Percentiles rank a stretch among this genome's conserved stretches.
Evolutionary conservation across 805 yeast species (phyloP).

Genomic region (Candida railenensis): DNA sequence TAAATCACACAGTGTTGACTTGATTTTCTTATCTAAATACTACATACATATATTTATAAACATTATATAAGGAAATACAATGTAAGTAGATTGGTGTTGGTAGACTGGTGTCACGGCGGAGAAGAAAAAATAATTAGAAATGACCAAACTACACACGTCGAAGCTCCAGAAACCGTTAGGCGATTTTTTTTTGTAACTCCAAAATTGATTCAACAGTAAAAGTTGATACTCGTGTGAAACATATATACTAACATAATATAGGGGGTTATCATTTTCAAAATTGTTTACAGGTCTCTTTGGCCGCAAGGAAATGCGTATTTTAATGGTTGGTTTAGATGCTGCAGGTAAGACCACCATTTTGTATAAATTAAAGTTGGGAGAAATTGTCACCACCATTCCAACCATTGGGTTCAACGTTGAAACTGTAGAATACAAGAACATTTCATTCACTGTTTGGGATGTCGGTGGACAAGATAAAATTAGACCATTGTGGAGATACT

Average conservation of each 20-base stretch:
- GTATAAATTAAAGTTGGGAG: constrained; percentile 92
- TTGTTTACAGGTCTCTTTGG: constrained; percentile 94
- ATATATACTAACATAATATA: constrained; percentile 24
- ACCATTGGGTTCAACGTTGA: constrained; percentile 97
- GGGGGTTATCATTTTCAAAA: constrained; percentile 96
- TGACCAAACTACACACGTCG: no score
- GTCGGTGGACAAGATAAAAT: constrained; percentile 99
- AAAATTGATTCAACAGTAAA: no score
- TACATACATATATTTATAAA: not conserved
- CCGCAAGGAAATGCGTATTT: constrained; percentile 96
- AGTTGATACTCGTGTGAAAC: no score
- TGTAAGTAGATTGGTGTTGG: no score
- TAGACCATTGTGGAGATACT: constrained; percentile 98
- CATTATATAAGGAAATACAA: not conserved
- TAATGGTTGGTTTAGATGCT: constrained; percentile 97
- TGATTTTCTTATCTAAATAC: not conserved
- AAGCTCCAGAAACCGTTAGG: no score
- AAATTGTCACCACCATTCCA: constrained; percentile 94
- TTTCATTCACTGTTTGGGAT: constrained; percentile 97
- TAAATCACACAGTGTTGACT: not conserved
- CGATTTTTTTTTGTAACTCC: no score
- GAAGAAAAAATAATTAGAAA: no score
- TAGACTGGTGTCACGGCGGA: no score
- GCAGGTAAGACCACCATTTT: constrained; percentile 98
- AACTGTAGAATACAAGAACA: constrained; percentile 95